A percentile compares a stretch with the other conserved stretches of the same genome.
Conservation (phyloP, 78 protist species). For the Guillardia theta region DNA sequence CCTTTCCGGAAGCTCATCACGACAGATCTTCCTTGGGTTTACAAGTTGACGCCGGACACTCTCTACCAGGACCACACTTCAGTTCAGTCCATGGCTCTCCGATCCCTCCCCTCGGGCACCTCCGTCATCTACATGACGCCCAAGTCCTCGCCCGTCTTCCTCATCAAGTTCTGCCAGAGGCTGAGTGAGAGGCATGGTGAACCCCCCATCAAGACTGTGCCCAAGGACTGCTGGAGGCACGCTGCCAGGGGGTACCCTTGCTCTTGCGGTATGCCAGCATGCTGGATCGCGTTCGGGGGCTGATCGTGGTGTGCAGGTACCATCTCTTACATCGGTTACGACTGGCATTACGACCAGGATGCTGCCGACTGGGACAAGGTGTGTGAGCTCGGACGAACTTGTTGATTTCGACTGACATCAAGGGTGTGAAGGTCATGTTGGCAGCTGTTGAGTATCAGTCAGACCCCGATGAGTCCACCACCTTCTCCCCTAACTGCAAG, state of each 20-base stretch:
- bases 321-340: constrained; percentile 43
- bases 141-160: constrained; percentile 16
- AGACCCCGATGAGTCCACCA: background rate
- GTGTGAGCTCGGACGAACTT: background rate
- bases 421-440: background rate
- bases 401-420: background rate
- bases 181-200: background rate
- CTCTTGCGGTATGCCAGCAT: too few relatives aligned
- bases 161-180: constrained; percentile 36
- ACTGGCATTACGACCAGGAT: constrained; percentile 35
- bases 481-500: constrained; percentile 23
- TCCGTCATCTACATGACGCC: constrained; percentile 9
- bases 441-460: constrained; percentile 24
- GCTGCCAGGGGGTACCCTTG: constrained; percentile 20
- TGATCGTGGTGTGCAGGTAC: too few relatives aligned
- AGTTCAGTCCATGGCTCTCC: background rate
- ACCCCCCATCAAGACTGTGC: constrained; percentile 32
- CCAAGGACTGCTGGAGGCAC: background rate
- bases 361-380: constrained; percentile 26
- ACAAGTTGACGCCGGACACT: background rate
- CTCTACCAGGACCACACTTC: constrained; percentile 29
- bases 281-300: too few relatives aligned
- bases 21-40: background rate
- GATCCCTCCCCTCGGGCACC: constrained; percentile 24
- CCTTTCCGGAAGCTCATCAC: constrained; percentile 15